Conservation (phyloP, 2,329 filamentous ascomycete species). For the Pseudocercospora ulei region DNA sequence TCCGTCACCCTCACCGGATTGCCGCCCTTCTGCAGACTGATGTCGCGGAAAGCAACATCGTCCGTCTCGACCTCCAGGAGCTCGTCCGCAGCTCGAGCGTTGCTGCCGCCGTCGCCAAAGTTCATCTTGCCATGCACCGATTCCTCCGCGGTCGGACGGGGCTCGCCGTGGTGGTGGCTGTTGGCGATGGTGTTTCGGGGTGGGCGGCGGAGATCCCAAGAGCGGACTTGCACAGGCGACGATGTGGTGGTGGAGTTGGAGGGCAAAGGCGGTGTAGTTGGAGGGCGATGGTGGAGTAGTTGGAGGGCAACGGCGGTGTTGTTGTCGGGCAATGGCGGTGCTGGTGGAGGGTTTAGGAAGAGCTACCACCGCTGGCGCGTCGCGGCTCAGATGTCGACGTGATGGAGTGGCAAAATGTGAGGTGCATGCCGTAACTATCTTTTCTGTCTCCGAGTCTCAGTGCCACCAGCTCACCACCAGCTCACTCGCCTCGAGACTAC, state of each 20-base stretch:
- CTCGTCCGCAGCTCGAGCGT: constrained; percentile 55
- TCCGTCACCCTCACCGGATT: constrained; percentile 66
- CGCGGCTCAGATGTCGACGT: constrained; percentile 2
- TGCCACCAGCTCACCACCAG: constrained; percentile 7
- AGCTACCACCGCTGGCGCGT: constrained; percentile 5
- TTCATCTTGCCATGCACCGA: constrained; percentile 13
- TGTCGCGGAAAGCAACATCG: constrained; percentile 63
- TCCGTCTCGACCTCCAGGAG: constrained; percentile 63
- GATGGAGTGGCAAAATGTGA: constrained; percentile 3
- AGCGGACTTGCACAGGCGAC: constrained; percentile 18
- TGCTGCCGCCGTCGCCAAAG: constrained; percentile 21
- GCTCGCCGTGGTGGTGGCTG: constrained; percentile 5
- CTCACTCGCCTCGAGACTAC: constrained; percentile 14
- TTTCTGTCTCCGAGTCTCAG: neutral
- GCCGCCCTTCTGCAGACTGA: constrained; percentile 50
- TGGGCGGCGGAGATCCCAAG: constrained; percentile 9
- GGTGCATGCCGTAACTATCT: neutral
- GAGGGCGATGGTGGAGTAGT: constrained; percentile 7
- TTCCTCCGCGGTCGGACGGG: neutral
- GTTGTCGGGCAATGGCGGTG: constrained; percentile 16
- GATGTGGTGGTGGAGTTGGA: constrained; percentile 12
- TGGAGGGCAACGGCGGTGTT: too few relatives aligned
- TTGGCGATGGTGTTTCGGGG: constrained; percentile 5
- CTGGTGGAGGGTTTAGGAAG: constrained; percentile 12
- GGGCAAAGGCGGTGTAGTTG: constrained; percentile 15